Evolutionary conservation across 768 basidiomycete species (phyloP).

Genomic region (Harrya chromipes): DNA sequence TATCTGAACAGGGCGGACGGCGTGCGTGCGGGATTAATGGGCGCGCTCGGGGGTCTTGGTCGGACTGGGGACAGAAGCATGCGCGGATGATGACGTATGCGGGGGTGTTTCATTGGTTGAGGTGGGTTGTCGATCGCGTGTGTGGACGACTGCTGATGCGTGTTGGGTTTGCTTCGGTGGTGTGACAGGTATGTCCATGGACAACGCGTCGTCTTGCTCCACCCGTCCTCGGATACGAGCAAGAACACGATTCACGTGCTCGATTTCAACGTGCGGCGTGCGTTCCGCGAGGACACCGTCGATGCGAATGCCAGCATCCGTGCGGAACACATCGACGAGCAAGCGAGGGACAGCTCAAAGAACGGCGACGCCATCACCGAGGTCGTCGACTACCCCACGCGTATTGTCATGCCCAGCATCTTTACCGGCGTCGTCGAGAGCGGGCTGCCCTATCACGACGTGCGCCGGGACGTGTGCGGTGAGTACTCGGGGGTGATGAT

Average conservation of each 20-base stretch:
- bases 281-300: neutral
- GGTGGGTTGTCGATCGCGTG: slow-evolving; percentile 21
- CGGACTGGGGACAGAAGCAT: slow-evolving; percentile 36
- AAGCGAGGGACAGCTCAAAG: no score
- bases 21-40: neutral
- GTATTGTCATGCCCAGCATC: slow-evolving; percentile 12
- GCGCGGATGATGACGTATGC: slow-evolving; percentile 33
- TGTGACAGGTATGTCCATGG: slow-evolving; percentile 45
- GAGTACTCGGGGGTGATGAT: slow-evolving; percentile 42
- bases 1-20: slow-evolving; percentile 7
- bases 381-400: slow-evolving; percentile 11
- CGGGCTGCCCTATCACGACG: slow-evolving; percentile 32
- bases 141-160: neutral
- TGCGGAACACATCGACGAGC: neutral
- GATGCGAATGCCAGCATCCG: neutral
- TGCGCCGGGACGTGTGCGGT: slow-evolving; percentile 18
- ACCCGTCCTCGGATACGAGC: slow-evolving; percentile 5
- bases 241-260: slow-evolving; percentile 21
- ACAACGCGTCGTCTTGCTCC: slow-evolving; percentile 33
- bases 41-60: slow-evolving; percentile 26
- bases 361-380: neutral
- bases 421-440: slow-evolving; percentile 28
- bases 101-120: slow-evolving; percentile 38
- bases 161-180: no score
- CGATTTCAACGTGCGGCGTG: slow-evolving; percentile 30